Percentiles rank a stretch among this genome's conserved stretches.
phyloP scores from a whole-genome alignment of 148 eudicot genomes.

The Camellia sinensis region DNA sequence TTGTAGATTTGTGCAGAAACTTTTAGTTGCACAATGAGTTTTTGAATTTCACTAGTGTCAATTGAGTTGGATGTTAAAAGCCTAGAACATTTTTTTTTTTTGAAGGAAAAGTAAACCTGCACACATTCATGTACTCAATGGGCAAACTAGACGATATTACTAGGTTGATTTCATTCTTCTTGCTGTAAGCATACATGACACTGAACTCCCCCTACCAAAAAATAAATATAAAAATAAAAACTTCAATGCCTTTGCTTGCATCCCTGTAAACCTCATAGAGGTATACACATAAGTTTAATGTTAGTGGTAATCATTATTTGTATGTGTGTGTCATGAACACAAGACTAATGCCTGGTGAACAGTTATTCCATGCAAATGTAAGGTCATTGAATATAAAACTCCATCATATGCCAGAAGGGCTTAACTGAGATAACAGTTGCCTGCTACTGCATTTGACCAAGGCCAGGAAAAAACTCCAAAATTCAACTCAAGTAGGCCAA shows the following conservation, averaged over 20 bases:
- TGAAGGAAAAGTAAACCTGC: neutral
- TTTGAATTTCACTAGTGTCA: neutral
- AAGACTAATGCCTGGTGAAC: neutral
- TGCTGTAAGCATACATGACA: neutral
- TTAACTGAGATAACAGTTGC: too few relatives aligned
- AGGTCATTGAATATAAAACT: neutral
- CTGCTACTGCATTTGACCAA: too few relatives aligned
- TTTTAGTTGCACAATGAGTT: neutral
- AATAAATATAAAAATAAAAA: neutral
- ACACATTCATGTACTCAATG: neutral
- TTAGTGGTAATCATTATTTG: neutral
- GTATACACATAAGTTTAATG: neutral
- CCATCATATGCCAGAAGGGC: neutral
- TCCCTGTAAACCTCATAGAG: neutral
- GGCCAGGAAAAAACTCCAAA: too few relatives aligned
- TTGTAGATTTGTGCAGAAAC: neutral
- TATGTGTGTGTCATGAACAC: neutral
- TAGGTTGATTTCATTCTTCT: neutral
- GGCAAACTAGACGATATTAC: neutral
- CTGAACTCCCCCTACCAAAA: neutral
- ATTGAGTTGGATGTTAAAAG: neutral
- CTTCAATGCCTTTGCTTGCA: neutral
- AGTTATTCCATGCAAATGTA: too few relatives aligned
- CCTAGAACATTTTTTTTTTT: neutral
- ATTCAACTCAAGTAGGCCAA: too few relatives aligned